phyloP scores from a whole-genome alignment of 306 rosid species.

The Vigna angularis region DNA sequence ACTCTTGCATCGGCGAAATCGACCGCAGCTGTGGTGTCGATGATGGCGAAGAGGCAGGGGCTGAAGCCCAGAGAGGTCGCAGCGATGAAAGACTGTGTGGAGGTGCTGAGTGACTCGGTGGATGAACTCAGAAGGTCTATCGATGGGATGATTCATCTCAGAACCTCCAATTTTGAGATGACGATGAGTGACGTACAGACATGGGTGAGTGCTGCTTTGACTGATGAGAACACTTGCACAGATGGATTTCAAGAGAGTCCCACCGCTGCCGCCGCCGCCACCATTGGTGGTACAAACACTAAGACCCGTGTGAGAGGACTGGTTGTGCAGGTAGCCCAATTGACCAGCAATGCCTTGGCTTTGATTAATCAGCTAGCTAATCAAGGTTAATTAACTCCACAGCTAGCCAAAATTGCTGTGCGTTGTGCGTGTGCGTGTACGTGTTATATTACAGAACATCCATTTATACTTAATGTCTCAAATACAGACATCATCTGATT shows the following conservation, averaged over 20 bases:
- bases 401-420: too few relatives aligned
- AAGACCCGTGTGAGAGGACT: conserved; percentile 48
- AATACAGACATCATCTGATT: too few relatives aligned
- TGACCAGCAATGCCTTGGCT: conserved; percentile 87
- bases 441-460: too few relatives aligned
- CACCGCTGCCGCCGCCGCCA: too few relatives aligned
- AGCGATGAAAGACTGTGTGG: conserved; percentile 78
- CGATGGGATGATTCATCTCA: conserved; percentile 53
- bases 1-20: conserved; percentile 60
- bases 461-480: too few relatives aligned
- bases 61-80: conserved; percentile 56
- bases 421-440: too few relatives aligned
- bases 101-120: conserved; percentile 63
- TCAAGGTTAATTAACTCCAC: background rate
- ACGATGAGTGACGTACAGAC: conserved; percentile 69
- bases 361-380: conserved; percentile 65
- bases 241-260: conserved; percentile 63
- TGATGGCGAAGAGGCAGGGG: conserved; percentile 45
- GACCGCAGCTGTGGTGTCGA: conserved; percentile 49
- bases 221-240: conserved; percentile 68
- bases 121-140: conserved; percentile 63
- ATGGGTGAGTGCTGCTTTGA: conserved; percentile 84
- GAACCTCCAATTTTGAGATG: conserved; percentile 39
- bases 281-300: background rate
- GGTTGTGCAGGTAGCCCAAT: conserved; percentile 55